phyloP scores from a whole-genome alignment of 1,139 yeast genomes.

The Scheffersomyces segobiensis region DNA sequence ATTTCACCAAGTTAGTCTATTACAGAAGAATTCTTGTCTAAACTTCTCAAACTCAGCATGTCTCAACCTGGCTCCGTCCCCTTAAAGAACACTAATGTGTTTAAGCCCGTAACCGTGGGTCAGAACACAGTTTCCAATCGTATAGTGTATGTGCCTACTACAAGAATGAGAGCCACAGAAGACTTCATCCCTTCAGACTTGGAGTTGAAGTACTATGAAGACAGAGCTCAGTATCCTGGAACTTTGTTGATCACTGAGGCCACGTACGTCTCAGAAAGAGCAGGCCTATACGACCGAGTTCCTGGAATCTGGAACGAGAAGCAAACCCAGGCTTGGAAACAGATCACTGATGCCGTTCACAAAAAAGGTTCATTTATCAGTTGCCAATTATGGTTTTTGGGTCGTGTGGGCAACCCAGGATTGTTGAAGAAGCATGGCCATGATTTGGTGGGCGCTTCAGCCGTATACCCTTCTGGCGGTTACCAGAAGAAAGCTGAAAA shows the following conservation, averaged over 20 bases:
- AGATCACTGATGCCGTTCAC: slow-evolving; percentile 13
- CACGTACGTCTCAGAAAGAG: slow-evolving; percentile 31
- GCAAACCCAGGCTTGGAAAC: slow-evolving; percentile 16
- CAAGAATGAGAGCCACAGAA: background rate
- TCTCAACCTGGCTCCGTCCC: background rate
- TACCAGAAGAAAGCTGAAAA: slow-evolving; percentile 9
- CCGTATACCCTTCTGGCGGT: slow-evolving; percentile 7
- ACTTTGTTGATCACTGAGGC: slow-evolving; percentile 38
- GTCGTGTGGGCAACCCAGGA: slow-evolving; percentile 14
- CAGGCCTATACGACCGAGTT: slow-evolving; percentile 15
- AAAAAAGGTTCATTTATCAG: slow-evolving; percentile 10
- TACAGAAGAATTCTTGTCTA: background rate
- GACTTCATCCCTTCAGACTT: slow-evolving; percentile 15
- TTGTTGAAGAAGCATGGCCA: slow-evolving; percentile 13
- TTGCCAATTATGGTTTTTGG: slow-evolving; percentile 14
- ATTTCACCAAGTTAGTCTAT: background rate
- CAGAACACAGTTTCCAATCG: slow-evolving; percentile 1
- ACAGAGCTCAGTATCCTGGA: slow-evolving; percentile 33
- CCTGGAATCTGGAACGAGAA: slow-evolving; percentile 17
- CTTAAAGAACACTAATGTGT: slow-evolving; percentile 6
- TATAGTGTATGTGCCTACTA: slow-evolving; percentile 5
- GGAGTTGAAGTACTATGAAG: slow-evolving; percentile 27
- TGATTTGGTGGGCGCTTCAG: slow-evolving; percentile 23
- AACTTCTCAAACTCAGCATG: background rate
- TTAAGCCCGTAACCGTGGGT: slow-evolving; percentile 7